Conservation (phyloP, 1,284 basidiomycete genomes). For the Pterulicium gracile region DNA sequence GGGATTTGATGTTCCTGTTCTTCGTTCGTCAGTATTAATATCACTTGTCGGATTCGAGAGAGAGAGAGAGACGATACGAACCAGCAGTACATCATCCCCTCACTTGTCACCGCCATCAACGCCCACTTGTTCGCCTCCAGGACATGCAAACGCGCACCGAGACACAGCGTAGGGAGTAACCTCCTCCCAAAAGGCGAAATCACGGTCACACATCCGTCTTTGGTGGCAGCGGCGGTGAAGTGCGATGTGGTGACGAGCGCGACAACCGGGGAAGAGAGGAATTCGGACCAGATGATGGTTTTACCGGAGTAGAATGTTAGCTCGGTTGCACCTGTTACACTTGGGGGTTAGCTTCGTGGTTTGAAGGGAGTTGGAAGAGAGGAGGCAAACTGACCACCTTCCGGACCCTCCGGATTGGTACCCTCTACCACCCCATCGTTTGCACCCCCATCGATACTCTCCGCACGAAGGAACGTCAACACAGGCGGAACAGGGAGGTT, state of each 20-base stretch:
- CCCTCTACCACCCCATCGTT: conserved; percentile 66
- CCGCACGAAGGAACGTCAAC: conserved; percentile 45
- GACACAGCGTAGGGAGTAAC: conserved; percentile 48
- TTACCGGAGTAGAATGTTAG: conserved; percentile 54
- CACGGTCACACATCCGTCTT: conserved; percentile 68
- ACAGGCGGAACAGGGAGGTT: conserved; percentile 38
- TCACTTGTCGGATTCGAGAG: no score
- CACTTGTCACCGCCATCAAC: conserved; percentile 63
- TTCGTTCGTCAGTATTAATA: no score
- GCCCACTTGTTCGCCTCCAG: conserved; percentile 54
- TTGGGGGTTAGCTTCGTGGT: no score
- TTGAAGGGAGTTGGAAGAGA: no score
- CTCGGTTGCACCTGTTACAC: conserved; percentile 46
- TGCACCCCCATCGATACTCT: conserved; percentile 40
- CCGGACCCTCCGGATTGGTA: conserved; percentile 57
- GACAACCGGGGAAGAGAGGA: conserved; percentile 62
- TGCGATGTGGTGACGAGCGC: conserved; percentile 48
- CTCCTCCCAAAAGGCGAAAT: conserved; percentile 75
- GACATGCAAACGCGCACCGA: conserved; percentile 64
- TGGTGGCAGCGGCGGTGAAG: conserved; percentile 69
- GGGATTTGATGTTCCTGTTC: conserved; percentile 67
- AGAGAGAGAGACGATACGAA: no score
- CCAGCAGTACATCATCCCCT: conserved; percentile 68
- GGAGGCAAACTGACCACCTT: conserved; percentile 29
- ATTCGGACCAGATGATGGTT: conserved; percentile 82